Percentiles rank a stretch among this genome's conserved stretches.
These are phyloP conservation scores for Penicillium soppii DNA, from an alignment of 495 filamentous ascomycete genomes.

Conservation along the genomic window DNA sequence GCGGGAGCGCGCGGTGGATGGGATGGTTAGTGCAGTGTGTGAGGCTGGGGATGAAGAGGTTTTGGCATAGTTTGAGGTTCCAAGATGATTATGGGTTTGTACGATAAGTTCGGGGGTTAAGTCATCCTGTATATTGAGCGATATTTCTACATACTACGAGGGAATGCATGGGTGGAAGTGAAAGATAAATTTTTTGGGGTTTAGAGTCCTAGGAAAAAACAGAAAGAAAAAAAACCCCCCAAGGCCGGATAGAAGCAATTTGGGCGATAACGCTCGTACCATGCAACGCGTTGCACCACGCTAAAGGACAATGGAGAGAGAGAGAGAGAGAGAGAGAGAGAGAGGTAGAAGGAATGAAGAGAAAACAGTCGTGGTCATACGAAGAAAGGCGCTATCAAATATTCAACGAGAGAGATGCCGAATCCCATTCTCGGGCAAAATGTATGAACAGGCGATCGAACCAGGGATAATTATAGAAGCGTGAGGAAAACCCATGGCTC, in stretches of 20 bases:
- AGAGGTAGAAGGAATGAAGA: neutral
- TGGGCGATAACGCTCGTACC: slow-evolving; percentile 26
- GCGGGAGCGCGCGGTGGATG: slow-evolving; percentile 16
- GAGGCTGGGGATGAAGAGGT: slow-evolving; percentile 25
- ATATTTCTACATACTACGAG: too few relatives aligned
- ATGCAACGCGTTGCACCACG: slow-evolving; percentile 36
- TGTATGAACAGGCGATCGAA: neutral
- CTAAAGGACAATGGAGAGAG: slow-evolving; percentile 24
- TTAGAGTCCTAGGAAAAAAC: neutral
- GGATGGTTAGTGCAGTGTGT: slow-evolving; percentile 25
- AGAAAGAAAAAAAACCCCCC: neutral
- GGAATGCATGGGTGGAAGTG: neutral
- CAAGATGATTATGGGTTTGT: neutral
- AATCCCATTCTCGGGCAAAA: neutral
- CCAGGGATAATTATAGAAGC: neutral
- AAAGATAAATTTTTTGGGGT: neutral
- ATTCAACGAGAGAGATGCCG: neutral
- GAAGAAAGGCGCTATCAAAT: neutral
- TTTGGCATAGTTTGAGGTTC: neutral
- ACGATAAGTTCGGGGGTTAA: too few relatives aligned
- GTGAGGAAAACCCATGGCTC: neutral
- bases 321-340: neutral
- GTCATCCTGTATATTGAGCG: too few relatives aligned
- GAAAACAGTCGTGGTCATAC: slow-evolving; percentile 1
- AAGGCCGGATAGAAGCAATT: slow-evolving; percentile 9